Evolutionary conservation across 164 flowering plant species (phyloP), one percentile per base, ranked within the genome.

Genomic region (Kalanchoe fedtschenkoi): DNA sequence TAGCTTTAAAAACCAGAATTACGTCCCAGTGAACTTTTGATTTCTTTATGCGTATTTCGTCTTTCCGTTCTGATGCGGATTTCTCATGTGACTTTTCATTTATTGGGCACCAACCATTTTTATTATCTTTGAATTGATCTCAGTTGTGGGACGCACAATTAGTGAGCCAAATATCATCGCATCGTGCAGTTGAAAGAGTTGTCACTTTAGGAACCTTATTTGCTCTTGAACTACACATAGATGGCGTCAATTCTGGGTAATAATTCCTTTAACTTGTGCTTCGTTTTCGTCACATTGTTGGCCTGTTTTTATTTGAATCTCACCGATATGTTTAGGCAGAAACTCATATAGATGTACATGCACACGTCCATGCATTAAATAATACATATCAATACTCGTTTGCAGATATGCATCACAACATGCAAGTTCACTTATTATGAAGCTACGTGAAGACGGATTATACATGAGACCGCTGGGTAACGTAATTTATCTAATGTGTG

Each of bases 381-480:
- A 28, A 4, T 56, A 56, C 11, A 11, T 24, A 34, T 22, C 35
- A 37, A 62, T 10, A 54, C 26, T 57, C 64, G 22, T 68, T 19
- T 71, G 61, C 78, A 93, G 99, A 78, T 95, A 91, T 73, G 87
- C 72, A 34, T 90, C 96, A 0, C 39, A 72, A 2, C 80, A 75
- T 68, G 87, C 88, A 35, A 79, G 69, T 28, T 80, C 91, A 22
- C 88, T 95, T 54, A 46, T 93, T 34, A 70, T 62, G 72, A 76
- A 80, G 72, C 88, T 95, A 34, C 85, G 84, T 10, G 88, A 80
- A 70, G 96, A 88, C 71, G 97, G 96, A 21, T 60, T 88, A n/a
- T 91, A 80, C 74, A 78, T 71, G 84, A 85, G 97, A 82, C 97
- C 97, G 55, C 72, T 90, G 37, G 99, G 97, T n/a, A 90, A 90